Evolutionary conservation across 2,329 filamentous ascomycete genomes (phyloP).

Genomic region (Pseudogymnoascus sp.): DNA sequence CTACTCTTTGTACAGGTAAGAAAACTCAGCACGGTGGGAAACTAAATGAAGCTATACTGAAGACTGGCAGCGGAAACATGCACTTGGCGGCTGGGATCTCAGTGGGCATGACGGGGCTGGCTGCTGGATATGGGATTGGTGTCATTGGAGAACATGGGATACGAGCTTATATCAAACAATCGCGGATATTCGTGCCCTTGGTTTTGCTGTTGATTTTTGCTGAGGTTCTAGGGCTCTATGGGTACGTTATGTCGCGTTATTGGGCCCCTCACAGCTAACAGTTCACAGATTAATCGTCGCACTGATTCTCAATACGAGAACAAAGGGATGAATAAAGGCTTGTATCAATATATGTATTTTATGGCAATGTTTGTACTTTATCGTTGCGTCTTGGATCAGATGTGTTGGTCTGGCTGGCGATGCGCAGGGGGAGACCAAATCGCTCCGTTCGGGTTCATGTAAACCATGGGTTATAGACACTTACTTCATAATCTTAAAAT

Average conservation of each 20-base stretch:
- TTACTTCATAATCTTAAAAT: not conserved
- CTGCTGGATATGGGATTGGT: not conserved
- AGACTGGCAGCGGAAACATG: not conserved
- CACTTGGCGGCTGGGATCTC: not conserved
- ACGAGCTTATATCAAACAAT: not conserved
- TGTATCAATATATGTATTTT: not conserved
- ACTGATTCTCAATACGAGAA: not conserved
- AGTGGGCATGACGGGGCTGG: not conserved
- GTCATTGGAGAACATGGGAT: not conserved
- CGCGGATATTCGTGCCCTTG: not conserved
- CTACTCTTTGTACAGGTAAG: not conserved
- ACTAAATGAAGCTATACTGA: not conserved
- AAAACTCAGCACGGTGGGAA: not conserved
- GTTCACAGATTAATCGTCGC: not conserved
- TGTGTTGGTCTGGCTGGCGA: not conserved
- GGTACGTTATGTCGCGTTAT: not conserved
- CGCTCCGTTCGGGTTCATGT: not conserved
- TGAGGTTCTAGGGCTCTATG: not conserved
- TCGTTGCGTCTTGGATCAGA: not conserved
- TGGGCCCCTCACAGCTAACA: not conserved
- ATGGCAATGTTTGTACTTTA: not conserved
- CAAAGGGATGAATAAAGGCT: not conserved
- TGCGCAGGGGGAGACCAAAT: not conserved
- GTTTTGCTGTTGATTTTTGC: not conserved
- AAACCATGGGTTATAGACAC: not conserved